Percentiles rank a stretch among this genome's conserved stretches.
phyloP scores from a whole-genome alignment of 768 basidiomycete genomes.

The Boletus tomentosulus region DNA sequence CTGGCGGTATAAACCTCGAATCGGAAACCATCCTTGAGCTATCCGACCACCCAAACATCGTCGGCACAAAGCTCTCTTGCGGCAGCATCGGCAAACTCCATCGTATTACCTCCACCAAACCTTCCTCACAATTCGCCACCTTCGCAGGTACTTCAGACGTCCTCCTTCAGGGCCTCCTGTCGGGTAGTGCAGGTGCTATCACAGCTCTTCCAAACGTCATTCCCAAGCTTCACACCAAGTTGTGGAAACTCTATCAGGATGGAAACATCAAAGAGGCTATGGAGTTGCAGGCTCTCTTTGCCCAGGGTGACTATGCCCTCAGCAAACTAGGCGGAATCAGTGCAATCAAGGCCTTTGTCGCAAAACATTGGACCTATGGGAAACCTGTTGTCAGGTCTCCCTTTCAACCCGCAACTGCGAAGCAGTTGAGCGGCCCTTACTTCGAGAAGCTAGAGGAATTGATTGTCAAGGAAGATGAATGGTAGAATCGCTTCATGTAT shows the following conservation, averaged over 20 bases:
- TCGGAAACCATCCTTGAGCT: not conserved
- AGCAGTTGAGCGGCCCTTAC: not conserved
- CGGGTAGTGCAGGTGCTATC: not conserved
- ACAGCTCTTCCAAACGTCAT: not conserved
- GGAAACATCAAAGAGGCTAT: not conserved
- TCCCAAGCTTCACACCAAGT: not conserved
- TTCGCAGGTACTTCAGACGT: not conserved
- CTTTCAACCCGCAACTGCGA: not conserved
- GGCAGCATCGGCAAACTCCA: not conserved
- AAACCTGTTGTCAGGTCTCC: not conserved
- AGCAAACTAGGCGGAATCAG: not conserved
- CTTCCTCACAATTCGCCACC: not conserved
- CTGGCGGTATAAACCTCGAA: not conserved
- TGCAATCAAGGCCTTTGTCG: not conserved
- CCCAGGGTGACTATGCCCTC: not conserved
- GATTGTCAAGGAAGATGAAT: not conserved
- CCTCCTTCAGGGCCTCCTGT: not conserved
- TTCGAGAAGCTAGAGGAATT: not conserved
- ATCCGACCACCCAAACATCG: not conserved
- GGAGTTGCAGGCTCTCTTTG: not conserved
- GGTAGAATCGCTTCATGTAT: not conserved
- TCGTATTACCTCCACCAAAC: not conserved
- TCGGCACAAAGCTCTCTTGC: not conserved
- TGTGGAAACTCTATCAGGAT: not conserved
- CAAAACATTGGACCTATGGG: not conserved